Conservation (phyloP, 805 yeast genomes). For the Tetrapisispora namnaoensis region DNA sequence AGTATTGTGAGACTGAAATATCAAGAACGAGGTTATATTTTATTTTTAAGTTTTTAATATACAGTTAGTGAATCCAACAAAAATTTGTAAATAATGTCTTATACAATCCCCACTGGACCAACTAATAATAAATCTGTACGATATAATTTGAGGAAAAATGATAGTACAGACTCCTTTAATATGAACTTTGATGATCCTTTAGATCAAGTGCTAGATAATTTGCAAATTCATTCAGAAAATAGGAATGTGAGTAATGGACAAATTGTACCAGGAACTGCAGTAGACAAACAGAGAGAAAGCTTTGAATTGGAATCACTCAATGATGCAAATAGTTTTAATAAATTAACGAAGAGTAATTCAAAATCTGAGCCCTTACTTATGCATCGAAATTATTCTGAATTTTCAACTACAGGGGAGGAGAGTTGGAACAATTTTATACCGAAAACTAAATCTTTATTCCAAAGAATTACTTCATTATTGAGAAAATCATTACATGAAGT, state of each 20-base stretch:
- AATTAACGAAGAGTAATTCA: background rate
- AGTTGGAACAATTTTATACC: background rate
- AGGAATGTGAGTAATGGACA: conserved; percentile 16
- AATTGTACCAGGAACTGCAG: background rate
- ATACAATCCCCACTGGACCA: background rate
- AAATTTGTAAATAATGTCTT: background rate
- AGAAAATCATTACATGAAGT: background rate
- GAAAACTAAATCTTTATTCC: background rate
- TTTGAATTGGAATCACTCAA: conserved; percentile 25
- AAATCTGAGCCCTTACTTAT: background rate
- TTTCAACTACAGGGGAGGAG: background rate
- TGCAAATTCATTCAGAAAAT: conserved; percentile 31
- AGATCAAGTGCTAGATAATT: conserved; percentile 54
- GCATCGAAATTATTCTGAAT: background rate
- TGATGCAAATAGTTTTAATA: conserved; percentile 1
- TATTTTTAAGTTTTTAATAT: too few relatives aligned
- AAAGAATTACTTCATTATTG: background rate
- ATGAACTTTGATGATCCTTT: conserved; percentile 49
- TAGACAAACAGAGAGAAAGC: conserved; percentile 13
- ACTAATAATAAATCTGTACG: background rate
- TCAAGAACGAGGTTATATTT: background rate
- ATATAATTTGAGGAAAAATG: conserved; percentile 1
- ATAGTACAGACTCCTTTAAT: conserved; percentile 42
- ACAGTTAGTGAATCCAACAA: too few relatives aligned
- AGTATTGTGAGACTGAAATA: too few relatives aligned